Evolutionary conservation across 2,329 filamentous ascomycete species (phyloP).

Genomic region (Xylogone sp.): DNA sequence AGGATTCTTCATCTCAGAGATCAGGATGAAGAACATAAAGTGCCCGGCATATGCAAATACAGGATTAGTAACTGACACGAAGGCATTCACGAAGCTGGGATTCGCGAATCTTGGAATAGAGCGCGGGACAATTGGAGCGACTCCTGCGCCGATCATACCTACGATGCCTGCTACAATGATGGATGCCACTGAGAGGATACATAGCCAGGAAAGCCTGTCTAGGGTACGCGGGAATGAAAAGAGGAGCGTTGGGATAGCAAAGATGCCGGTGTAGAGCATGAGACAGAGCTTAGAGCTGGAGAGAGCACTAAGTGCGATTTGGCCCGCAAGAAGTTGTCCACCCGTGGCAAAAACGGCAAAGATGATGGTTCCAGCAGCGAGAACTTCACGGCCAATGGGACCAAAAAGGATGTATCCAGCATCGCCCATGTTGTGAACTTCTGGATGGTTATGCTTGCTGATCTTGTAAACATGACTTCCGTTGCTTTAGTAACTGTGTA

Average conservation of each 20-base stretch:
- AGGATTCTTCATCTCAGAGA: slow-evolving; percentile 53
- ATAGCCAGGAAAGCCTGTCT: slow-evolving; percentile 44
- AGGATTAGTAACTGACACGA: slow-evolving; percentile 51
- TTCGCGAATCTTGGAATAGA: slow-evolving; percentile 32
- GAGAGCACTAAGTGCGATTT: slow-evolving; percentile 43
- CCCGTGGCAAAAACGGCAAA: slow-evolving; percentile 50
- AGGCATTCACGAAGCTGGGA: slow-evolving; percentile 39
- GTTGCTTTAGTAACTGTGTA: background rate
- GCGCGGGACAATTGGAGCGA: slow-evolving; percentile 1
- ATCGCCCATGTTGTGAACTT: slow-evolving; percentile 55
- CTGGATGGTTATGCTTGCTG: slow-evolving; percentile 13
- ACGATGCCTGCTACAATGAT: slow-evolving; percentile 47
- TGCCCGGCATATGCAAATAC: slow-evolving; percentile 57
- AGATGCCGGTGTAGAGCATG: slow-evolving; percentile 47
- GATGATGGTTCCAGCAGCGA: slow-evolving; percentile 45
- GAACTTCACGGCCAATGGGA: slow-evolving; percentile 44
- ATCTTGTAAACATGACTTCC: slow-evolving; percentile 13
- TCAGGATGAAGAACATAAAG: slow-evolving; percentile 56
- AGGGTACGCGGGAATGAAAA: slow-evolving; percentile 46
- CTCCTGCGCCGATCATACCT: slow-evolving; percentile 47
- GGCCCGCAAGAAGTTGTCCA: slow-evolving; percentile 46
- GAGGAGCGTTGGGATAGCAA: slow-evolving; percentile 42
- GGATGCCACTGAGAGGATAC: slow-evolving; percentile 38
- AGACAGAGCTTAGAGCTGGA: slow-evolving; percentile 44
- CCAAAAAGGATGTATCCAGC: slow-evolving; percentile 52